Base-by-base conservation (phyloP, 2,329 filamentous ascomycete species). In the Nemania diffusa region DNA sequence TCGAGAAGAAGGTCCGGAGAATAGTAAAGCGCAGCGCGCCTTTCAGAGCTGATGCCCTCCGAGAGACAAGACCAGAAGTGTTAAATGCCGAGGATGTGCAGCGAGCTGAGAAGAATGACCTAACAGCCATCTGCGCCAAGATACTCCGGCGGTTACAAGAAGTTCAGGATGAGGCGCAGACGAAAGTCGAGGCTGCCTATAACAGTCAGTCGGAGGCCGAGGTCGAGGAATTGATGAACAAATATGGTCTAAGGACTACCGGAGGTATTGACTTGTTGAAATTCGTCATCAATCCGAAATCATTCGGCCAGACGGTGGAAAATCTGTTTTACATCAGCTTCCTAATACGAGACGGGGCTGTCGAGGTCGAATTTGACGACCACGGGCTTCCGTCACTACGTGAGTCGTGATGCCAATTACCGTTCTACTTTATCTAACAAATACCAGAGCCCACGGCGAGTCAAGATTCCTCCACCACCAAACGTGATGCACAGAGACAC, bases 251-350 rank as follows among this genome's bases (percentile, higher is more conserved):
- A 15, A 86, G 89, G 13, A 84, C 85, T 20, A 89, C 89, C 1
- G 90, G 90, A 1, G 92, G 92, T 17, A 87, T 97, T 3, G 89
- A 92, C 57, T 81, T 97, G 13, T 91, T 97, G 78, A 89, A 91
- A 59, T 98, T 97, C 73, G 92, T 94, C 46, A 87, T 98, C 70
- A 97, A 99, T 73, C 96, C 96, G 0, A 83, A 83, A 44, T 97
- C 93, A 0, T 99, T 98, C 74, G 93, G 93, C 0, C 96, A 99
- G 79, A 97, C 94, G 0, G 90, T 99, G 6, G 96, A 99, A 78
- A 99, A 99, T 74, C 84, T 99, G 74, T 99, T 99, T 79, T 98
- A 98, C 78, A 88, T 97, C 73, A 97, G 93, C 77, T 99, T 99
- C 76, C 82, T 99, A 68, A 93, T 98, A 67, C 89, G 92, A 65